phyloP scores from a whole-genome alignment of 768 basidiomycete species.

The Lepiota venenata region DNA sequence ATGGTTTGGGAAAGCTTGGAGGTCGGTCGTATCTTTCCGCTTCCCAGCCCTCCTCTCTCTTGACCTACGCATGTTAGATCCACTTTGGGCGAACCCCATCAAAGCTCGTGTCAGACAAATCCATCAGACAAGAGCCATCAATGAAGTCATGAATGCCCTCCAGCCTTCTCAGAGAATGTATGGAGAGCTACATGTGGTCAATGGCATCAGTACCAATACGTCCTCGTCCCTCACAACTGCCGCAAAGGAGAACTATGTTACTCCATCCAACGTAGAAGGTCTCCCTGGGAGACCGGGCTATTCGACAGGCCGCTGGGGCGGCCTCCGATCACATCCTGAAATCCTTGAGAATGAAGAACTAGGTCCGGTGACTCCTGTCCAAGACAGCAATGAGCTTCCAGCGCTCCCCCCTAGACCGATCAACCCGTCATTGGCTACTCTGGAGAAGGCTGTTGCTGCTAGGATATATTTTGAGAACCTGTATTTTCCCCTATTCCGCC shows the following conservation, averaged over 20 bases:
- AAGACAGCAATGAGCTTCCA: slow-evolving; percentile 25
- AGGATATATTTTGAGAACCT: slow-evolving; percentile 93
- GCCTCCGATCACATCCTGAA: slow-evolving; percentile 65
- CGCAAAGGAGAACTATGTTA: slow-evolving; percentile 61
- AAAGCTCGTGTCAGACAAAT: slow-evolving; percentile 69
- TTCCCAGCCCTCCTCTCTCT: slow-evolving; percentile 14
- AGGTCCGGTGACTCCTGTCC: slow-evolving; percentile 25
- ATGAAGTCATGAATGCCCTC: slow-evolving; percentile 71
- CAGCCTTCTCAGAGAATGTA: slow-evolving; percentile 48
- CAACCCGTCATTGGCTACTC: slow-evolving; percentile 82
- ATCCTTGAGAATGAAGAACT: slow-evolving; percentile 56
- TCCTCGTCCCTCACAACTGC: slow-evolving; percentile 76
- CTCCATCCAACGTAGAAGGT: slow-evolving; percentile 40
- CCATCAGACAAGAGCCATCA: slow-evolving; percentile 70
- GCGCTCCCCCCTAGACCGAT: slow-evolving; percentile 55
- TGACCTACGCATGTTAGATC: slow-evolving; percentile 50
- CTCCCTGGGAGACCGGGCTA: slow-evolving; percentile 55
- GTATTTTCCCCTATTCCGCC: slow-evolving; percentile 83
- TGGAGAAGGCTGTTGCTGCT: slow-evolving; percentile 91
- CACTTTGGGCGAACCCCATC: slow-evolving; percentile 85
- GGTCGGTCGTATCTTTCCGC: slow-evolving; percentile 42
- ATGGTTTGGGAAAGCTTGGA: slow-evolving; percentile 85
- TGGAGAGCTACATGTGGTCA: slow-evolving; percentile 70
- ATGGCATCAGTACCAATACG: slow-evolving; percentile 66
- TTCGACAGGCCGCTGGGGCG: slow-evolving; percentile 60